Evolutionary conservation across 2,329 filamentous ascomycete genomes (phyloP).

Genomic region (Alternaria rosae): DNA sequence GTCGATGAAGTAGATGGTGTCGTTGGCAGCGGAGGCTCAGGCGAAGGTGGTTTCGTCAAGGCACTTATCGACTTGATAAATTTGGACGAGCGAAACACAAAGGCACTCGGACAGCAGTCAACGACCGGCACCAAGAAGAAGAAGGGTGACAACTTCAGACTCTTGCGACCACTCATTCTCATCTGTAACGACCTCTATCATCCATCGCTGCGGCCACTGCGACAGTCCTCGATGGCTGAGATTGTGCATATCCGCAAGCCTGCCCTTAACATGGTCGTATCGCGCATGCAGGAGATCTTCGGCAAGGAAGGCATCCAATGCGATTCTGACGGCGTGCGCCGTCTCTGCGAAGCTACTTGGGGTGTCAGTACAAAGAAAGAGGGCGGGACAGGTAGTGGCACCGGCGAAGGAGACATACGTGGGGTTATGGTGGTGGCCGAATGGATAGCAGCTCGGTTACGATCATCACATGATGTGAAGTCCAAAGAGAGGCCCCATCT

Average conservation of each 20-base stretch:
- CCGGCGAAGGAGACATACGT: constrained; percentile 77
- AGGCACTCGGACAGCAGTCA: constrained; percentile 43
- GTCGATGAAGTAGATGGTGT: constrained; percentile 98
- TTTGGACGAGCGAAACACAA: constrained; percentile 82
- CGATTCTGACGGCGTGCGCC: constrained; percentile 87
- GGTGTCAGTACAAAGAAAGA: constrained; percentile 78
- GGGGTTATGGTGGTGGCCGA: constrained; percentile 87
- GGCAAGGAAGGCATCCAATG: constrained; percentile 87
- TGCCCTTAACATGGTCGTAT: constrained; percentile 82
- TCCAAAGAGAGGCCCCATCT: constrained; percentile 58
- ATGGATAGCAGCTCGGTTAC: constrained; percentile 80
- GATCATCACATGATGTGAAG: constrained; percentile 50
- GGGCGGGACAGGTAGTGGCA: constrained; percentile 63
- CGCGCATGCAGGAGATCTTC: constrained; percentile 82
- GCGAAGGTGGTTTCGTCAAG: constrained; percentile 94
- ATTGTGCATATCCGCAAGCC: constrained; percentile 92
- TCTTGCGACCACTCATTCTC: constrained; percentile 86
- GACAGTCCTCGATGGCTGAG: constrained; percentile 86
- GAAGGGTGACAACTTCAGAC: constrained; percentile 84
- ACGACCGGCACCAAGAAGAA: constrained; percentile 61
- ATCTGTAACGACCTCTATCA: constrained; percentile 99
- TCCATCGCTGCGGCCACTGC: constrained; percentile 81
- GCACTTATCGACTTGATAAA: constrained; percentile 90
- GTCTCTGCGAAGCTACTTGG: constrained; percentile 83
- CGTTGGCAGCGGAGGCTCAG: constrained; percentile 70